phyloP scores from a whole-genome alignment of 2,329 filamentous ascomycete genomes.

The Aspergillus fructus region DNA sequence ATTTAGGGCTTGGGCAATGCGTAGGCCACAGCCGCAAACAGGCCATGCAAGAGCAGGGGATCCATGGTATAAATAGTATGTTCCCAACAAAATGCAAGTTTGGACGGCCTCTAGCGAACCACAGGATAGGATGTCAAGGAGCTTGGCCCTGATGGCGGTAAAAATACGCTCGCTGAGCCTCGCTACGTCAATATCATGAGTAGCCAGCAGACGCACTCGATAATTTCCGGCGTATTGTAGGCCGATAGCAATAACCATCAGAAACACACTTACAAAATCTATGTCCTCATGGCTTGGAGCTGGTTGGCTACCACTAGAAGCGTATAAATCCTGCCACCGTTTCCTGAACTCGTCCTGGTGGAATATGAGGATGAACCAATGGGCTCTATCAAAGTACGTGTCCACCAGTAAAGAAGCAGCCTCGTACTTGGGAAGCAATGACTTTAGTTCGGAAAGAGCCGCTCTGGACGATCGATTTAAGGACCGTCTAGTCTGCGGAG shows the following conservation, averaged over 20 bases:
- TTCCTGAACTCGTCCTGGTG: slow-evolving; percentile 34
- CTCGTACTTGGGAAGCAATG: too few species aligned
- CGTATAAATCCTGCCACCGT: slow-evolving; percentile 21
- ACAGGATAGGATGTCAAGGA: slow-evolving; percentile 25
- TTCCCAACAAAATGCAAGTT: slow-evolving; percentile 38
- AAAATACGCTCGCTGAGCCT: too few species aligned
- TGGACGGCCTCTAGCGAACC: slow-evolving; percentile 33
- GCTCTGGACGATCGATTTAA: too few species aligned
- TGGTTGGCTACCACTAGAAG: neutral
- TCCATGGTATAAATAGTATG: slow-evolving; percentile 39
- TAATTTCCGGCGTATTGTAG: slow-evolving; percentile 21
- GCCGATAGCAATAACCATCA: slow-evolving; percentile 26
- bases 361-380: slow-evolving; percentile 43
- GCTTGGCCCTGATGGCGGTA: slow-evolving; percentile 2
- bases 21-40: slow-evolving; percentile 18
- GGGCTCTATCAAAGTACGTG: slow-evolving; percentile 40
- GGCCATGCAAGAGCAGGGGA: slow-evolving; percentile 40
- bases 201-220: neutral
- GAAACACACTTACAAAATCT: slow-evolving; percentile 14
- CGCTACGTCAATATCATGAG: too few species aligned
- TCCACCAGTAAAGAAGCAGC: slow-evolving; percentile 29
- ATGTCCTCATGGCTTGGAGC: neutral
- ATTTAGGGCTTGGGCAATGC: too few species aligned
- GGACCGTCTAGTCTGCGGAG: too few species aligned
- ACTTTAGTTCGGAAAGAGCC: too few species aligned